A percentile compares a stretch with the other conserved stretches of the same genome.
phyloP scores from a whole-genome alignment of 495 filamentous ascomycete species.

The Podospora bellae-mahoneyi region DNA sequence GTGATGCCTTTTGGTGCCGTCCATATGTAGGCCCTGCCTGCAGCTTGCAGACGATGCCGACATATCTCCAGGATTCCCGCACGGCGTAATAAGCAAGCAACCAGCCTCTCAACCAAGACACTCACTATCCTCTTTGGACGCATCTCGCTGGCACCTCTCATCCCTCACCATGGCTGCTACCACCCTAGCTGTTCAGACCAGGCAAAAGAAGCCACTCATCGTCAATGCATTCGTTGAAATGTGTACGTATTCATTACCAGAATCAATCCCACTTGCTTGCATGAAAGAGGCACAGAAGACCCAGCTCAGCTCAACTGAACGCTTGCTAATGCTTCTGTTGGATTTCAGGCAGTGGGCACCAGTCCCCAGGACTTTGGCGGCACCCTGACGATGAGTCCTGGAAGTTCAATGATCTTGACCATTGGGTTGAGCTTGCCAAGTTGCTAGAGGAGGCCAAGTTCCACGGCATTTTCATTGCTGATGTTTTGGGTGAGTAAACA shows the following conservation, averaged over 20 bases:
- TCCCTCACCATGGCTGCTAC: background rate
- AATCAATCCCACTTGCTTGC: background rate
- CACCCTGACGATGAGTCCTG: slow-evolving; percentile 53
- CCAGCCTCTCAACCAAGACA: background rate
- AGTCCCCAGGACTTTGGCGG: slow-evolving; percentile 61
- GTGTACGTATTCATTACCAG: slow-evolving; percentile 28
- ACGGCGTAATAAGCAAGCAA: background rate
- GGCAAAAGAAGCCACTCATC: slow-evolving; percentile 56
- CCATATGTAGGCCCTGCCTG: background rate
- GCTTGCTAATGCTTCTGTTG: background rate
- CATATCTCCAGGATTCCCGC: background rate
- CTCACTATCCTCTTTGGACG: background rate
- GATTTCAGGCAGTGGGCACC: slow-evolving; percentile 52
- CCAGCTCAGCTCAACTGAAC: background rate
- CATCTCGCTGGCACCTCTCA: background rate
- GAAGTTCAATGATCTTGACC: slow-evolving; percentile 50
- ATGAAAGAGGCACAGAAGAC: background rate
- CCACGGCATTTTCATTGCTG: slow-evolving; percentile 62
- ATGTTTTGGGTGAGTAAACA: slow-evolving; percentile 18
- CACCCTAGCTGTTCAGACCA: background rate
- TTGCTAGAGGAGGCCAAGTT: slow-evolving; percentile 57
- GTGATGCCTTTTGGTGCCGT: background rate
- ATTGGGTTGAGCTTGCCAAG: slow-evolving; percentile 57
- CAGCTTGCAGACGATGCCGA: background rate
- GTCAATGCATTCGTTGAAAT: slow-evolving; percentile 65